Evolutionary conservation across 495 filamentous ascomycete genomes (phyloP).

Genomic region (Neurospora sp.): DNA sequence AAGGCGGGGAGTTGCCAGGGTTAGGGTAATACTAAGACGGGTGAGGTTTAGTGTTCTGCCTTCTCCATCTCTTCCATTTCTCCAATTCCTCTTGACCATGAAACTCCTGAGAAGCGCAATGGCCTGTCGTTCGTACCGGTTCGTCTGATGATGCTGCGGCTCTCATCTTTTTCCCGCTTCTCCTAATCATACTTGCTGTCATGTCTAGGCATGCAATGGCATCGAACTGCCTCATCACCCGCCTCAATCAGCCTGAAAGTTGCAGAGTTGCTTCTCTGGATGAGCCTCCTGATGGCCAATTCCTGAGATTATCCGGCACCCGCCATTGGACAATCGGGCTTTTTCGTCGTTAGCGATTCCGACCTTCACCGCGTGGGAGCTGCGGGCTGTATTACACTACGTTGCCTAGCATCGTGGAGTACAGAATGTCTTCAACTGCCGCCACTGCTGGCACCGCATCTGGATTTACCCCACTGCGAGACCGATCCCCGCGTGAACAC

Average conservation of each 20-base stretch:
- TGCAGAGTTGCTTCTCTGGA: not conserved
- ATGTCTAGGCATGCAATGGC: not conserved
- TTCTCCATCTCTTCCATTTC: not conserved
- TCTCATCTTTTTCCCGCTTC: not conserved
- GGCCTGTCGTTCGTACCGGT: not conserved
- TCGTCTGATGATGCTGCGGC: not conserved
- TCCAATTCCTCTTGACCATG: not conserved
- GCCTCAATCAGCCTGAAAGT: not conserved
- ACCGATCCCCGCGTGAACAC: not conserved
- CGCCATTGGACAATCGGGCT: conserved; percentile 1
- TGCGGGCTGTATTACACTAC: not conserved
- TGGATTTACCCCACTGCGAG: not conserved
- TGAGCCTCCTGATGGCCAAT: not conserved
- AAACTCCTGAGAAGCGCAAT: not conserved
- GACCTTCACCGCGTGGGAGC: not conserved
- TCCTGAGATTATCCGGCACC: conserved; percentile 1
- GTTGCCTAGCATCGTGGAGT: not conserved
- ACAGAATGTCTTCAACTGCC: not conserved
- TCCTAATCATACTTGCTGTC: too few relatives aligned
- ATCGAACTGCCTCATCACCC: not conserved
- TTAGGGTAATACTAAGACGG: not conserved
- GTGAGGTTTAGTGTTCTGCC: not conserved
- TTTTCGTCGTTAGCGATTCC: not conserved
- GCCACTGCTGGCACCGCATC: not conserved
- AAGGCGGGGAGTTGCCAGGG: not conserved